Percentiles rank a stretch among this genome's conserved stretches.
Evolutionary conservation across 192 early-diverging fungal genomes (phyloP).

Genomic region (Rhizophagus prolifer): DNA sequence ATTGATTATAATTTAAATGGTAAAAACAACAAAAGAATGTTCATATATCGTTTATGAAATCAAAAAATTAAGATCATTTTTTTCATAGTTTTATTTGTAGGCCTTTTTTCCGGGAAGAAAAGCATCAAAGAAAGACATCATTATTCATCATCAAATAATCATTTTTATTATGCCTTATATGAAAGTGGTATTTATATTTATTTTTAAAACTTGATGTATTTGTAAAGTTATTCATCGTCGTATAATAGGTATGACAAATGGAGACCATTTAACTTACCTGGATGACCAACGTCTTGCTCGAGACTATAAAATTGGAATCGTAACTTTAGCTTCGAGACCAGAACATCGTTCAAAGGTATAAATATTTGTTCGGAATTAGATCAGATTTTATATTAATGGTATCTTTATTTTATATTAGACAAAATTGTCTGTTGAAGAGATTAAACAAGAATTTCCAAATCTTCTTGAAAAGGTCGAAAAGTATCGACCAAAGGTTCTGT

Average conservation of each 20-base stretch:
- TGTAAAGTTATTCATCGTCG: background rate
- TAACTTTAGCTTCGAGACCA: conserved; percentile 61
- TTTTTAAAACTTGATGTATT: background rate
- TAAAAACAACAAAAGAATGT: background rate
- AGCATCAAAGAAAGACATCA: conserved; percentile 62
- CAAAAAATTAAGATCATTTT: background rate
- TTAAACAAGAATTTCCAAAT: conserved; percentile 56
- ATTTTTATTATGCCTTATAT: conserved; percentile 70
- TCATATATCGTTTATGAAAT: background rate
- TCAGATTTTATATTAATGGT: background rate
- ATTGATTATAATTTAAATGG: conserved; percentile 47
- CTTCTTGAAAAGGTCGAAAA: conserved; percentile 61
- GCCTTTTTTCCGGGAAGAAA: conserved; percentile 64
- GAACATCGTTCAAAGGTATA: conserved; percentile 11
- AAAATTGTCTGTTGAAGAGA: conserved; percentile 58
- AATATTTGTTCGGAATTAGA: background rate
- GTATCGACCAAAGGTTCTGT: conserved; percentile 58
- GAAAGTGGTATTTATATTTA: conserved; percentile 47
- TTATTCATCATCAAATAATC: conserved; percentile 68
- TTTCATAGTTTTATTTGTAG: conserved; percentile 28
- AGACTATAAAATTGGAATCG: conserved; percentile 59
- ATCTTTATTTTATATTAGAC: conserved; percentile 14
- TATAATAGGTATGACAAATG: conserved; percentile 24
- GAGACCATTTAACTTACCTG: conserved; percentile 45
- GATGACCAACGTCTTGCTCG: conserved; percentile 52